Base-by-base conservation (phyloP, 176 grass and related monocot genomes). In the Rhipidocladum racemiflorum region DNA sequence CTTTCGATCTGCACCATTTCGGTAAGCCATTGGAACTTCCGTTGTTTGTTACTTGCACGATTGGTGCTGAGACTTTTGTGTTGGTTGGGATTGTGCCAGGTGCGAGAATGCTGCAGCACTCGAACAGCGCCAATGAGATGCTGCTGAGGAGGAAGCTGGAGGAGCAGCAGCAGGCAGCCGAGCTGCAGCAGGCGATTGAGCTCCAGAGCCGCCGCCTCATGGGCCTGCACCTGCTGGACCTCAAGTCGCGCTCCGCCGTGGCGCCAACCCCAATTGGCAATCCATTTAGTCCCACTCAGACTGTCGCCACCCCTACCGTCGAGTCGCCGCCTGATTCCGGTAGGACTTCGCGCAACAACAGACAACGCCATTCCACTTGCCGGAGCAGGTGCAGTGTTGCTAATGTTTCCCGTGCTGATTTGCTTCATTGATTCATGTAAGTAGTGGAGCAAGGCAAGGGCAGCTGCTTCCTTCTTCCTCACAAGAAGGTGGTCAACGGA, bases 101-200 rank as follows among this genome's bases (percentile, higher is more conserved):
- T 70, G 79, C 87, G 32, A 93, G 96, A 88, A 91, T 99, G 96
- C 61, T 95, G 45, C 89, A 83, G 88, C 88, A 90, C 77, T 90
- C 88, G 0, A 90, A 85, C 80, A 91, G 85, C 67, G 83, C 77
- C 4, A 89, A 87, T 5, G 86, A 95, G 87, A 81, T 95, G 90
- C 74, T 98, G 45, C 77, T 93, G 62, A 70, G 89, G 76, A 90
- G 92, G 89, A 95, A 93, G 75, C 84, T 98, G 66, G 96, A 98
- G 83, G 92, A 98, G 88, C 90, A 97, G 68, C 95, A 98, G 85
- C 95, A 97, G 51, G 92, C 90, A 0, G 83, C 72, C 13, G 92
- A 97, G 64, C 82, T 97, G 76, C 92, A 97, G 78, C 94, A 92
- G 44, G 95, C 95, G 15, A 92, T 97, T 42, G 95, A 94, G 81